These are phyloP conservation scores for Hevea brasiliensis DNA, from an alignment of 345 rosid species.

Conservation along the genomic window DNA sequence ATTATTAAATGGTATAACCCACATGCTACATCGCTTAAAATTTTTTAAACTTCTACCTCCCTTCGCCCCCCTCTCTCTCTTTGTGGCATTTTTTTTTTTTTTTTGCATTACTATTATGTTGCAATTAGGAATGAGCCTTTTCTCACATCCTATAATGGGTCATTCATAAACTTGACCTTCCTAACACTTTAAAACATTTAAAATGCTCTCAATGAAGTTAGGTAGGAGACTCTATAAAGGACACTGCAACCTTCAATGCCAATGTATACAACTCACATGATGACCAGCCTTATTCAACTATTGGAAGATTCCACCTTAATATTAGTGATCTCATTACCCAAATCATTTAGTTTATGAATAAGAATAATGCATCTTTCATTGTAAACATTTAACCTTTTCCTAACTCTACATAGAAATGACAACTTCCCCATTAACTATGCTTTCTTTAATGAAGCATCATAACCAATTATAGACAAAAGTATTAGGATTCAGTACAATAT, in stretches of 20 bases:
- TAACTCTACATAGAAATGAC: constrained; percentile 71
- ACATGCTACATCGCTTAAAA: too few relatives aligned
- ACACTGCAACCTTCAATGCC: constrained; percentile 83
- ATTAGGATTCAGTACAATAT: constrained; percentile 67
- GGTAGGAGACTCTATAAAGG: constrained; percentile 72
- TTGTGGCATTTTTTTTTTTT: too few relatives aligned
- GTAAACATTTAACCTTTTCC: constrained; percentile 90
- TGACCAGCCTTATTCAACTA: constrained; percentile 60
- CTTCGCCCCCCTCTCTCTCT: too few relatives aligned
- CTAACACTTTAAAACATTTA: constrained; percentile 91
- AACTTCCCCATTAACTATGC: constrained; percentile 85
- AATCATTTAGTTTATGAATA: constrained; percentile 61
- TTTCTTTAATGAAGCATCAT: constrained; percentile 72
- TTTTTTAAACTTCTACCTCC: too few relatives aligned
- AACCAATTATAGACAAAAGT: constrained; percentile 45
- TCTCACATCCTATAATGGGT: constrained; percentile 65
- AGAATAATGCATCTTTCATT: constrained; percentile 76
- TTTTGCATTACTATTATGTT: too few relatives aligned
- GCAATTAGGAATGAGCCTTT: constrained; percentile 96
- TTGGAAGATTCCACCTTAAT: constrained; percentile 71
- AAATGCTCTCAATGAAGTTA: constrained; percentile 76
- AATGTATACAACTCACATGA: constrained; percentile 73
- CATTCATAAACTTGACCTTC: constrained; percentile 61
- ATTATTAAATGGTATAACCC: too few relatives aligned
- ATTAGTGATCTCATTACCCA: constrained; percentile 57